These are phyloP conservation scores for Zanthoxylum bungeanum DNA, from an alignment of 345 rosid genomes.

Conservation along the genomic window DNA sequence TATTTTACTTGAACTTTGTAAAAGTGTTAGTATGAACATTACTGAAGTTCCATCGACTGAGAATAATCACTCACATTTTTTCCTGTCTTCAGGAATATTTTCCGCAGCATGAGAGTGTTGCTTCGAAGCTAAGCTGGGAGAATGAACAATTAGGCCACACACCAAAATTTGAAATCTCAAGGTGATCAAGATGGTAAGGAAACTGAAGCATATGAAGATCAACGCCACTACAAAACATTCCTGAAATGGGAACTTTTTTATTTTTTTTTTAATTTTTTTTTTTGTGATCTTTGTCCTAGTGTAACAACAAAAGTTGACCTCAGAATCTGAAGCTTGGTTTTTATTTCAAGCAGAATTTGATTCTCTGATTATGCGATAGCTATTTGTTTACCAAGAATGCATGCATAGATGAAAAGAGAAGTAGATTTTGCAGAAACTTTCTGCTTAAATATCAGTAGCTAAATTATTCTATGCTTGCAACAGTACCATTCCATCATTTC, in stretches of 20 bases:
- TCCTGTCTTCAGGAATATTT: conserved; percentile 54
- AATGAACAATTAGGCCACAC: conserved; percentile 45
- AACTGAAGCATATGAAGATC: neutral
- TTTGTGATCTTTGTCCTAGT: conserved; percentile 3
- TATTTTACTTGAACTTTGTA: neutral
- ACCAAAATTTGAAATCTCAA: conserved; percentile 48
- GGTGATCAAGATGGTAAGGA: conserved; percentile 28
- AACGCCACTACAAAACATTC: neutral
- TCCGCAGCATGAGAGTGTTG: conserved; percentile 71
- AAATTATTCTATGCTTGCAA: neutral
- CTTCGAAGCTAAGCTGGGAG: conserved; percentile 79
- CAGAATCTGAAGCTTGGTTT: conserved; percentile 14
- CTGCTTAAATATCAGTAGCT: conserved; percentile 5
- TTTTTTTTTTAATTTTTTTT: neutral
- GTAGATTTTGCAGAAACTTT: neutral
- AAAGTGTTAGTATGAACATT: too few species aligned
- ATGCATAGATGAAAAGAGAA: neutral
- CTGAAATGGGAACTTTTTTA: conserved; percentile 16
- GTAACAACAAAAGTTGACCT: conserved; percentile 25
- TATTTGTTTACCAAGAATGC: conserved; percentile 11
- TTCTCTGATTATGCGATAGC: conserved; percentile 7
- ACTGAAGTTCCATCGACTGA: neutral
- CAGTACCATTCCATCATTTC: neutral
- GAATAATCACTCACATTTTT: neutral
- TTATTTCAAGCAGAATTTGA: conserved; percentile 5